Percentiles rank a stretch among this genome's conserved stretches.
phyloP scores from a whole-genome alignment of 768 basidiomycete species.

The Obba rivulosa region DNA sequence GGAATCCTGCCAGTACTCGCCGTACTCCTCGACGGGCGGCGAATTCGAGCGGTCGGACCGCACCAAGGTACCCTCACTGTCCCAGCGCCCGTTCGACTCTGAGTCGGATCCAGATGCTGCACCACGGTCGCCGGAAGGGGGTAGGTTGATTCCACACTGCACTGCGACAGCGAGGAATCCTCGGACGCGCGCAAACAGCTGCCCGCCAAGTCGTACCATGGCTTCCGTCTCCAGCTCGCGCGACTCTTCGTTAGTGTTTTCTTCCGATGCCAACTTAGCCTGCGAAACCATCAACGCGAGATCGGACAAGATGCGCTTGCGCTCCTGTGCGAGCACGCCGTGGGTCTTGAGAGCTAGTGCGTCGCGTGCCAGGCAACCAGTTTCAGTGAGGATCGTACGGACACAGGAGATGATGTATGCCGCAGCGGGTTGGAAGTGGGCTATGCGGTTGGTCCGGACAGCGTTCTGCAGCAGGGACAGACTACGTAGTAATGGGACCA shows the following conservation, averaged over 20 bases:
- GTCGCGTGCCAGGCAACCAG: constrained; percentile 82
- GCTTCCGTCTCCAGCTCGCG: constrained; percentile 56
- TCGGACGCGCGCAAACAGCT: constrained; percentile 76
- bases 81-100: constrained; percentile 27
- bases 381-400: constrained; percentile 75
- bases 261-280: constrained; percentile 60
- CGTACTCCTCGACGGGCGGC: constrained; percentile 5
- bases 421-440: constrained; percentile 91
- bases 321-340: constrained; percentile 65
- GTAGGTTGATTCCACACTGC: constrained; percentile 69
- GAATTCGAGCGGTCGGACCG: constrained; percentile 9
- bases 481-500: constrained; percentile 81
- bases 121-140: constrained; percentile 16
- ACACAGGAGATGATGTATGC: constrained; percentile 95
- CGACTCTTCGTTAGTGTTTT: constrained; percentile 39
- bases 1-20: constrained; percentile 8
- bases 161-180: constrained; percentile 73
- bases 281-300: constrained; percentile 81
- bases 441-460: constrained; percentile 65
- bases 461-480: constrained; percentile 83
- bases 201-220: constrained; percentile 78
- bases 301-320: constrained; percentile 76
- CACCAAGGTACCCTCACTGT: constrained; percentile 27
- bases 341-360: constrained; percentile 64
- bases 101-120: constrained; percentile 25